Conservation (phyloP, 805 yeast species). For the Babjeviella inositovora region DNA sequence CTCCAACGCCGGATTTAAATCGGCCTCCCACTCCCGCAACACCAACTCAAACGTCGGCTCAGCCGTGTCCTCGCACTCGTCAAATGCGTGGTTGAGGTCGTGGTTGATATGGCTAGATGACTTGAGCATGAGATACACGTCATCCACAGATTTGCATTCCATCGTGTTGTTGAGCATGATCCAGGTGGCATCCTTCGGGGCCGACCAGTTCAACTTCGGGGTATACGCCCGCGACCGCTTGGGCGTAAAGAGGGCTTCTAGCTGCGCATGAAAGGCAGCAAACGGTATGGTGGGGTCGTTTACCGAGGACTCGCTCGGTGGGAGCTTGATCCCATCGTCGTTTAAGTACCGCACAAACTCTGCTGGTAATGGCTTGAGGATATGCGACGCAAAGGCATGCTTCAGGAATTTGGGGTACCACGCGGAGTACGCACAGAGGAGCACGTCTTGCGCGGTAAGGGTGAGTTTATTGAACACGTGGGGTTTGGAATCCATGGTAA, state of each 20-base stretch:
- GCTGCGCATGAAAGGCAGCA: slow-evolving; percentile 37
- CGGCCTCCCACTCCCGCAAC: slow-evolving; percentile 65
- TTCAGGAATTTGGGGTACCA: slow-evolving; percentile 43
- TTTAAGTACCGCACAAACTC: slow-evolving; percentile 42
- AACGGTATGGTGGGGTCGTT: slow-evolving; percentile 34
- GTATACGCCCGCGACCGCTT: slow-evolving; percentile 42
- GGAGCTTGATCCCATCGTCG: slow-evolving; percentile 55
- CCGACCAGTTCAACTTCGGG: slow-evolving; percentile 94
- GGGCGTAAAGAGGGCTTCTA: slow-evolving; percentile 29
- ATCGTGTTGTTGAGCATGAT: slow-evolving; percentile 64
- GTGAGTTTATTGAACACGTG: too few relatives aligned
- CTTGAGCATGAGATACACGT: slow-evolving; percentile 66
- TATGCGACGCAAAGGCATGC: slow-evolving; percentile 25
- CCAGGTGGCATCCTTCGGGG: slow-evolving; percentile 94
- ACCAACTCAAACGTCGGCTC: slow-evolving; percentile 40
- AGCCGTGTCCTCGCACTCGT: slow-evolving; percentile 19
- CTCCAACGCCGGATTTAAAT: slow-evolving; percentile 79
- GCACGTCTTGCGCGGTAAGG: slow-evolving; percentile 19
- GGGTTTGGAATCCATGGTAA: too few relatives aligned
- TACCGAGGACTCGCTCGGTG: slow-evolving; percentile 19
- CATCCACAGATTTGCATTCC: slow-evolving; percentile 57
- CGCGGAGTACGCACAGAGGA: slow-evolving; percentile 34
- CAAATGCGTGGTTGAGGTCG: slow-evolving; percentile 65
- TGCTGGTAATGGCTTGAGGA: slow-evolving; percentile 42
- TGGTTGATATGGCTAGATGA: slow-evolving; percentile 81